These are phyloP conservation scores for Phoma sp. DNA, from an alignment of 2,329 filamentous ascomycete species.

Conservation along the genomic window DNA sequence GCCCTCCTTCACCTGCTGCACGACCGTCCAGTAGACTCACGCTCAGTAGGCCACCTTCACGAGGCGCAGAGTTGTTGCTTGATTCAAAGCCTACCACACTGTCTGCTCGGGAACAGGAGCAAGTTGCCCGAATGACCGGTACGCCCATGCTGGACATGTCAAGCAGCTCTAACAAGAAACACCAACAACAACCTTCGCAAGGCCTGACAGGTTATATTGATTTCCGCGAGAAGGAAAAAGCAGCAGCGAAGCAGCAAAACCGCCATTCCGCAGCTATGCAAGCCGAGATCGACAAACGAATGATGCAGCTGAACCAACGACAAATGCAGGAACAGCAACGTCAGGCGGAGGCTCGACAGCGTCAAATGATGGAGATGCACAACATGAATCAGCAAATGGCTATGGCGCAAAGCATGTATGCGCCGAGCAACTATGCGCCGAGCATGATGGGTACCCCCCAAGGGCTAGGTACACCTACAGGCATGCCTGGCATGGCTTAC, in stretches of 20 bases:
- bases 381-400: constrained; percentile 35
- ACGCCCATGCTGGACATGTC: constrained; percentile 75
- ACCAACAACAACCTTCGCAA: constrained; percentile 52
- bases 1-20: constrained; percentile 24
- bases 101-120: constrained; percentile 87
- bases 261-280: constrained; percentile 43
- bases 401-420: constrained; percentile 30
- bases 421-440: constrained; percentile 33
- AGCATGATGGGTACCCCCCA: constrained; percentile 28
- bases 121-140: constrained; percentile 82
- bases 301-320: constrained; percentile 39
- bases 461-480: constrained; percentile 28
- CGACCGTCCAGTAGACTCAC: constrained; percentile 41
- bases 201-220: constrained; percentile 80
- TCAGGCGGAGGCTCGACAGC: constrained; percentile 31
- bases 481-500: constrained; percentile 34
- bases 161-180: constrained; percentile 52
- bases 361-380: constrained; percentile 36
- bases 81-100: constrained; percentile 65
- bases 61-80: constrained; percentile 62
- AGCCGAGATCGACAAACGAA: constrained; percentile 45
- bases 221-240: constrained; percentile 76
- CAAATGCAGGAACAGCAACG: constrained; percentile 40
- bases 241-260: constrained; percentile 41
- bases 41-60: constrained; percentile 59